Evolutionary conservation across 208 protist genomes (phyloP), one percentile per base, ranked within the genome.

Genomic region (Porcisia hertigi): DNA sequence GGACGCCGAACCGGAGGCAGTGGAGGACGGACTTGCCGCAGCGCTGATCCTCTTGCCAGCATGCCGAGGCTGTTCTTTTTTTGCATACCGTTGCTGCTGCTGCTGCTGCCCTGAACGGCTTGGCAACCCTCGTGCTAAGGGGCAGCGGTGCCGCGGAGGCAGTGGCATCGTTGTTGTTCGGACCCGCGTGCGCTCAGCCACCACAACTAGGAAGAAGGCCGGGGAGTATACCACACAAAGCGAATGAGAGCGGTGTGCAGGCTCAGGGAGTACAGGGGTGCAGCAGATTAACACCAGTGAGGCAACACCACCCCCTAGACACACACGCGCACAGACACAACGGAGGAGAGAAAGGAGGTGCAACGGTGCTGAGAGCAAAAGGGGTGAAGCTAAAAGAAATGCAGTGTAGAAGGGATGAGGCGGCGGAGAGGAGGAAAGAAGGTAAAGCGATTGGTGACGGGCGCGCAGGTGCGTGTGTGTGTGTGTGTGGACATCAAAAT

Each of bases 101-200:
- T 64, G 71, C 18, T 18, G 55, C 7, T 75, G 62, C n/a, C 30
- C 12, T 53, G 66, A 11, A 47, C 66, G 45, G 36, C 62, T 47
- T 34, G 73, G 11, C 47, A 47, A 14, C 54, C 62, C 34, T 3
- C 16, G 62, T 12, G 45, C 23, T 20, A 69, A 80, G 69, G 75
- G 63, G 54, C 65, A 71, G 41, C 75, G 75, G 3, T 80, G 14
- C 18, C 75, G 69, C 30, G 58, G 75, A 45, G 75, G 59, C 3
- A 67, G 75, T 43, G 75, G 69, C 75, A 80, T 80, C 45, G 30
- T 62, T 6, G 30, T 45, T 49, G 16, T 20, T 20, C 23, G 3
- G 66, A 11, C 41, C 39, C 25, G 63, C 34, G 18, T 45, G 60
- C 12, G 25, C 36, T 39, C 30, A 43, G 60, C 60, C 30, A 25